These are phyloP conservation scores for Aspergillus eucalypticola DNA, from an alignment of 2,329 filamentous ascomycete genomes.

Conservation along the genomic window DNA sequence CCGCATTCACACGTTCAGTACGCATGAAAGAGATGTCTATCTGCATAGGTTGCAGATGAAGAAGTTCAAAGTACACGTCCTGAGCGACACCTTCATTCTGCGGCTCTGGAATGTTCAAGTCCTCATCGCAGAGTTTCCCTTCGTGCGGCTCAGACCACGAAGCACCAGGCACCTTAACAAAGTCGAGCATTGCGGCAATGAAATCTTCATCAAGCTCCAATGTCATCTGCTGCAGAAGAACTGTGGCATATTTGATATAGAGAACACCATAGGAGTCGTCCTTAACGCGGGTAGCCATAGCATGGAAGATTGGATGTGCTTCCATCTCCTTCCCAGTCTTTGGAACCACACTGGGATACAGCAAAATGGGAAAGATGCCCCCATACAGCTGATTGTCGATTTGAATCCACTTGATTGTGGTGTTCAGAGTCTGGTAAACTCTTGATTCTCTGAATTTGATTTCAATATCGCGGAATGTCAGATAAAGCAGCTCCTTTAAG, in stretches of 20 bases:
- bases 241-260: constrained; percentile 96
- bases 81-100: constrained; percentile 79
- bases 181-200: constrained; percentile 92
- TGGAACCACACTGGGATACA: constrained; percentile 96
- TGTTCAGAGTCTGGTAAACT: constrained; percentile 85
- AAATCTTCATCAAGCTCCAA: constrained; percentile 97
- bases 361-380: constrained; percentile 93
- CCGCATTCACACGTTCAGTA: constrained; percentile 92
- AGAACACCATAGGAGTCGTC: constrained; percentile 97
- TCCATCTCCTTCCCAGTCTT: constrained; percentile 97
- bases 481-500: constrained; percentile 85
- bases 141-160: constrained; percentile 83
- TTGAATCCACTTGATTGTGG: constrained; percentile 97
- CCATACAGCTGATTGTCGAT: constrained; percentile 98
- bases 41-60: constrained; percentile 98
- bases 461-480: constrained; percentile 89
- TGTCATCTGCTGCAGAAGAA: constrained; percentile 96
- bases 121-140: constrained; percentile 84
- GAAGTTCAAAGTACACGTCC: constrained; percentile 95
- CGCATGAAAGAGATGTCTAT: constrained; percentile 95
- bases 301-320: constrained; percentile 89
- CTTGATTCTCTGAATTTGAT: constrained; percentile 91
- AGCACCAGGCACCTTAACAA: constrained; percentile 87
- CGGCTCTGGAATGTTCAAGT: constrained; percentile 88
- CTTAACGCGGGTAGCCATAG: constrained; percentile 90